Evolutionary conservation across 495 filamentous ascomycete genomes (phyloP), one percentile per base, ranked within the genome.

Genomic region (Oleoguttula mirabilis): DNA sequence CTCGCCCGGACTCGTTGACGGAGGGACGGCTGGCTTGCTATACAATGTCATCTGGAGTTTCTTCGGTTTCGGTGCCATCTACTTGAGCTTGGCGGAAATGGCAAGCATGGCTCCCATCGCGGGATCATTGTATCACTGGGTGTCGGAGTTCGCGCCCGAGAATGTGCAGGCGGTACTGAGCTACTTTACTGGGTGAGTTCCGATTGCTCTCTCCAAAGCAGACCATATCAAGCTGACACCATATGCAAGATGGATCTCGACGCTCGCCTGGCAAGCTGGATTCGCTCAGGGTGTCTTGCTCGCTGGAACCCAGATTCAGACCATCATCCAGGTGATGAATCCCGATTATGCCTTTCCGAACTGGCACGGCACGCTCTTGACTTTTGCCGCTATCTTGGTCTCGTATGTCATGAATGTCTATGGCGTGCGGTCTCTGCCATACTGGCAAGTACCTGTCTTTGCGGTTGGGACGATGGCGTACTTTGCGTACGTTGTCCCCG

Each of bases 281-380:
- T 23, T 38, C 16, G 42, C 42, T 14, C 28, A 32, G 21, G 33
- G 33, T 8, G 23, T 36, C 19, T 39, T 44, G 21, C 20, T 44
- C 6, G 30, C 17, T 4, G 31, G 25, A 17, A 32, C 23, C 17
- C 55, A 65, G 54, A 59, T 70, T 15, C 55, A 68, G 33, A 57
- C 57, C 3, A 43, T 70, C 2, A 53, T 66, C 43, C 52, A 55
- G 2, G 22, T 68, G 16, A 61, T 61, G 37, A 25, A 66, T 39
- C 51, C 57, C 3, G 36, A 43, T 6, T 75, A 72, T 47, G 48
- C 16, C 0, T 52, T 58, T 3, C 43, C 63, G 28, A 44, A 43
- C 10, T 77, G 67, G 67, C 71, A 76, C 14, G 67, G 60, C 10
- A 69, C 70, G 0, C 54, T 78, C 12, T 42, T 73, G 17, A 59